Conservation (phyloP, 192 early-diverging fungal genomes). For the Gorgonomyces haynaldii region DNA sequence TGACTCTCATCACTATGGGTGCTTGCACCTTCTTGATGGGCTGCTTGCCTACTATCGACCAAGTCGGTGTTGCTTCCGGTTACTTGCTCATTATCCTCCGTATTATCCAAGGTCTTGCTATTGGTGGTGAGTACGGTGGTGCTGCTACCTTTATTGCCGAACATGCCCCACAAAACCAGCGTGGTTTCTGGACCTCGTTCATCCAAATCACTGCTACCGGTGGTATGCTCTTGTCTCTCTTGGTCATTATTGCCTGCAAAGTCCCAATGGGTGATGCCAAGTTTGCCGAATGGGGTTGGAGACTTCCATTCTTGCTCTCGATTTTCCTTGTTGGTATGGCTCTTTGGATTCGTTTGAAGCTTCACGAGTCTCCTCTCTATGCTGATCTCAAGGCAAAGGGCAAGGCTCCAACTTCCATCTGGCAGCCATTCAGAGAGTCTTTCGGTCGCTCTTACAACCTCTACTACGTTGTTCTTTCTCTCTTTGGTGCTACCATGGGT, state of each 20-base stretch:
- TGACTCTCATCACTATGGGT: constrained; percentile 18
- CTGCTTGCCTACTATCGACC: constrained; percentile 14
- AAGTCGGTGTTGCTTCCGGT: constrained; percentile 11
- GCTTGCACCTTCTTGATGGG: constrained; percentile 13
- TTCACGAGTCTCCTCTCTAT: constrained; percentile 15
- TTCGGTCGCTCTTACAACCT: constrained; percentile 8
- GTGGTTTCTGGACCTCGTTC: constrained; percentile 13
- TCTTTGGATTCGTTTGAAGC: constrained; percentile 14
- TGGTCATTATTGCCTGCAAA: constrained; percentile 12
- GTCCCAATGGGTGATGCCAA: not conserved
- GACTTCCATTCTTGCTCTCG: constrained; percentile 21
- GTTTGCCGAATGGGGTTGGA: constrained; percentile 17
- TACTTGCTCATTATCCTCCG: constrained; percentile 14
- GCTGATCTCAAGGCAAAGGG: constrained; percentile 11
- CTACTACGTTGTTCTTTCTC: not conserved
- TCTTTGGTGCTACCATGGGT: constrained; percentile 16
- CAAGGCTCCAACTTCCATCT: not conserved
- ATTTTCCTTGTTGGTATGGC: constrained; percentile 11
- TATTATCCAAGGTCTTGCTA: constrained; percentile 16
- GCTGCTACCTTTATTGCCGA: constrained; percentile 20
- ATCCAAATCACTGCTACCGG: constrained; percentile 14
- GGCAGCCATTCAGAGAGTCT: constrained; percentile 4
- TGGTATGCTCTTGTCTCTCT: constrained; percentile 11
- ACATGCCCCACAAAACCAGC: constrained; percentile 7
- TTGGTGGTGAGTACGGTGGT: constrained; percentile 23